These are phyloP conservation scores for Aphanomyces invadans DNA, from an alignment of 352 stramenopile genomes.

Conservation along the genomic window DNA sequence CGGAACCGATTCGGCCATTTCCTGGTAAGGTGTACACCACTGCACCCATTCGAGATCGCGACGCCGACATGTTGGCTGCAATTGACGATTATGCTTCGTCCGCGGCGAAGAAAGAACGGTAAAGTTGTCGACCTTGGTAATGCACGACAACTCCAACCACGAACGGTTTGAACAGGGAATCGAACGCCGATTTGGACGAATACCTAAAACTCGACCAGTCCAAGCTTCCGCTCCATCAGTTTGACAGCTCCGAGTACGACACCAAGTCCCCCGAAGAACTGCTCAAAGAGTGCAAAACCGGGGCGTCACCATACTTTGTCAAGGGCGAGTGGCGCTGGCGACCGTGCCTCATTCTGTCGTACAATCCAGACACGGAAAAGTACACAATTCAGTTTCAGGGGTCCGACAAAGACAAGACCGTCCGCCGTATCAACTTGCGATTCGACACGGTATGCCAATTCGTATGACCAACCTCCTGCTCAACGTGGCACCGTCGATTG, in stretches of 20 bases:
- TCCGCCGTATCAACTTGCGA: slow-evolving; percentile 87
- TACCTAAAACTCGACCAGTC: slow-evolving; percentile 86
- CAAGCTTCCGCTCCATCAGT: slow-evolving; percentile 86
- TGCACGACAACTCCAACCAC: too few species aligned
- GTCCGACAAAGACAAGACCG: slow-evolving; percentile 77
- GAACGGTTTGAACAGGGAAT: not conserved
- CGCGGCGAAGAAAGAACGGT: slow-evolving; percentile 17
- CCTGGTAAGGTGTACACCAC: slow-evolving; percentile 46
- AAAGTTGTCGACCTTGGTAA: too few species aligned
- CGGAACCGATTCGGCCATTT: slow-evolving; percentile 46
- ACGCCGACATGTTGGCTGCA: not conserved
- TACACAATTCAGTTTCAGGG: slow-evolving; percentile 83
- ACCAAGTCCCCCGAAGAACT: slow-evolving; percentile 62
- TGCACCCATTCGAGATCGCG: slow-evolving; percentile 2
- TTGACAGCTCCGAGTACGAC: slow-evolving; percentile 85
- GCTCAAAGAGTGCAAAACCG: slow-evolving; percentile 39
- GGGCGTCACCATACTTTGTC: slow-evolving; percentile 75
- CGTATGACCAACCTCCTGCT: not conserved
- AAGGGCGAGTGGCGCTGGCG: slow-evolving; percentile 81
- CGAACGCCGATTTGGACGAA: slow-evolving; percentile 41
- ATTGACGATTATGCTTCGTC: slow-evolving; percentile 12
- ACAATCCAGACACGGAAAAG: slow-evolving; percentile 53
- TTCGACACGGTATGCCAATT: slow-evolving; percentile 55
- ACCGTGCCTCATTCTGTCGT: slow-evolving; percentile 50
- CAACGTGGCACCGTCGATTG: not conserved